phyloP scores from a whole-genome alignment of 179 eudicot genomes.

The Dionaea muscipula region DNA sequence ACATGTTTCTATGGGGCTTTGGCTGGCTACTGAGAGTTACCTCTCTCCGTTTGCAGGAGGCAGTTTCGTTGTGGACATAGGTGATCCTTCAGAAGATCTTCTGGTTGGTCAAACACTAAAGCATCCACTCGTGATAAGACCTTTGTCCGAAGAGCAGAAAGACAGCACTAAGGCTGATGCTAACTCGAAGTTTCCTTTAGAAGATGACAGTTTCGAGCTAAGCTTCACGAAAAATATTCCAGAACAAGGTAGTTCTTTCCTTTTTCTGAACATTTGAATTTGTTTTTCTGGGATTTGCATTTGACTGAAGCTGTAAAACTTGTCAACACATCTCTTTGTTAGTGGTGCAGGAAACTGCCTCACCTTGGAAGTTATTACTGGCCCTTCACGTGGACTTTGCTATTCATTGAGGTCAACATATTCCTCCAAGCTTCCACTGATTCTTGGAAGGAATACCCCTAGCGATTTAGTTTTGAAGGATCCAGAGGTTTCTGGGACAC shows the following conservation, averaged over 20 bases:
- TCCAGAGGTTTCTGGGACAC: constrained; percentile 93
- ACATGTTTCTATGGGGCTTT: background rate
- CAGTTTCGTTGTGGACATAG: constrained; percentile 45
- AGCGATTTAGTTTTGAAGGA: constrained; percentile 64
- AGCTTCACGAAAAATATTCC: constrained; percentile 24
- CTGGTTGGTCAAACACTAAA: constrained; percentile 65
- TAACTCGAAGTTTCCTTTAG: constrained; percentile 26
- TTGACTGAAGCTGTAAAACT: constrained; percentile 22
- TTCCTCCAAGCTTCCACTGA: constrained; percentile 69
- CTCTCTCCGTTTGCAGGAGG: constrained; percentile 32
- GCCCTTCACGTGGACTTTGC: constrained; percentile 64
- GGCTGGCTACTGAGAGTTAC: background rate
- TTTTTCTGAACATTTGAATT: constrained; percentile 9
- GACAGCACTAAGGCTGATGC: constrained; percentile 28
- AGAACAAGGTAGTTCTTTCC: constrained; percentile 35
- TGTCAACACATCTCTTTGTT: constrained; percentile 54
- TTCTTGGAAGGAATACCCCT: constrained; percentile 90
- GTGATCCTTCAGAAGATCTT: constrained; percentile 45
- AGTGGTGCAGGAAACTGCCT: constrained; percentile 92
- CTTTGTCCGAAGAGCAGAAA: constrained; percentile 32
- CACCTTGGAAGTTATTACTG: constrained; percentile 72
- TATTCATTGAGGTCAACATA: constrained; percentile 49
- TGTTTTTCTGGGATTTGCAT: background rate
- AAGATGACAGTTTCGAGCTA: constrained; percentile 20
- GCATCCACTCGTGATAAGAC: constrained; percentile 33